Conservation (phyloP, 805 yeast species). For the Cyberlindnera petersonii region DNA sequence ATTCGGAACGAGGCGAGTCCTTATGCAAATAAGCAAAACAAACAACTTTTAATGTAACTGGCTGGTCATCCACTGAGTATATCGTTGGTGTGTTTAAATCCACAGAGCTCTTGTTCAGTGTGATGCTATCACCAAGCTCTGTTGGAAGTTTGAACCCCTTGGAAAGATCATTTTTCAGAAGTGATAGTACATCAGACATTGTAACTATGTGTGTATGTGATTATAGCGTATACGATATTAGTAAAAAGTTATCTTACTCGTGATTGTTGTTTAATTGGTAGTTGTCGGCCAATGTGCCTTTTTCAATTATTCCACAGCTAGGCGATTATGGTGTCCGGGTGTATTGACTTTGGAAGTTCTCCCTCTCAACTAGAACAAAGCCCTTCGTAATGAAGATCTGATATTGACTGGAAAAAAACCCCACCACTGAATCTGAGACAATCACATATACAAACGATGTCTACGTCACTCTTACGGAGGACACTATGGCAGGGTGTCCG, state of each 20-base stretch:
- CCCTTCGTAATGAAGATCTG: too few species aligned
- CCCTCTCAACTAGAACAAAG: too few species aligned
- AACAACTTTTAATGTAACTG: conserved; percentile 54
- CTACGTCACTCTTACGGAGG: neutral
- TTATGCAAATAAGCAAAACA: conserved; percentile 75
- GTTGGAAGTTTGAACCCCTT: too few species aligned
- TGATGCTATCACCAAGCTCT: conserved; percentile 23
- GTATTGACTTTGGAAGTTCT: too few species aligned
- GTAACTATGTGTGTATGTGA: too few species aligned
- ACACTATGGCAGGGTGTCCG: conserved; percentile 3
- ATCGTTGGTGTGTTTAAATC: too few species aligned
- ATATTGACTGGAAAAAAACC: too few species aligned
- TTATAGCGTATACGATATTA: too few species aligned
- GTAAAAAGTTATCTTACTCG: too few species aligned
- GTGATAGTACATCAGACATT: conserved; percentile 15
- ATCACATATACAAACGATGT: too few species aligned
- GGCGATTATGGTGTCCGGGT: conserved; percentile 10
- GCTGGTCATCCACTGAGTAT: conserved; percentile 47
- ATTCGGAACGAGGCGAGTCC: conserved; percentile 75
- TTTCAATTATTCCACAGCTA: too few species aligned
- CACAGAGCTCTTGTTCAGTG: conserved; percentile 41
- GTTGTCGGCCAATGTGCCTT: neutral
- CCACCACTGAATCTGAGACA: too few species aligned
- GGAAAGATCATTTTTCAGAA: conserved; percentile 30
- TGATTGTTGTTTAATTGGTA: neutral